Conservation (phyloP, 768 basidiomycete species). For the Dacryopinax primogenitus region DNA sequence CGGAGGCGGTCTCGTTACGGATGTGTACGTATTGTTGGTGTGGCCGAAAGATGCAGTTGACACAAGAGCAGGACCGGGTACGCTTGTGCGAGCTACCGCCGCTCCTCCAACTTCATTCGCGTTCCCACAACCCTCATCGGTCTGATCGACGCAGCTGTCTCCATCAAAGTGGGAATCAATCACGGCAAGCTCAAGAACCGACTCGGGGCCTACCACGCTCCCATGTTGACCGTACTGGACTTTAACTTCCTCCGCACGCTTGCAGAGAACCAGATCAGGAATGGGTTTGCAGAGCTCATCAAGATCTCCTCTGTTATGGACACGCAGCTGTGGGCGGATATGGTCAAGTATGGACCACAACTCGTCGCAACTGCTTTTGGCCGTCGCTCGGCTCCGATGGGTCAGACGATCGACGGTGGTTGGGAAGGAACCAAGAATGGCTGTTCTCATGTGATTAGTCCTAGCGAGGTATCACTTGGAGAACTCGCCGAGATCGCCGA, state of each 20-base stretch:
- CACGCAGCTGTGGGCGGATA: conserved; percentile 25
- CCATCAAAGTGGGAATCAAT: conserved; percentile 30
- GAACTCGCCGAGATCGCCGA: conserved; percentile 21
- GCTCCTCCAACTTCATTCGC: conserved; percentile 26
- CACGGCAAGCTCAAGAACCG: conserved; percentile 31
- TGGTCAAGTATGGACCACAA: conserved; percentile 28
- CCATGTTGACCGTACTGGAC: conserved; percentile 29
- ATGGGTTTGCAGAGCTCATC: conserved; percentile 30
- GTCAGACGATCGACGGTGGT: too few species aligned
- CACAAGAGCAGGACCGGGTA: conserved; percentile 5
- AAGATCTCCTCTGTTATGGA: conserved; percentile 30
- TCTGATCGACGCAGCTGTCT: conserved; percentile 29
- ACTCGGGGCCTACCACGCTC: conserved; percentile 29
- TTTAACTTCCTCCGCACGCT: conserved; percentile 28
- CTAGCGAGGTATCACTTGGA: not conserved
- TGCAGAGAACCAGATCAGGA: conserved; percentile 27
- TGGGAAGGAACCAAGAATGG: too few species aligned
- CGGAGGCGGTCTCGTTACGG: conserved; percentile 28
- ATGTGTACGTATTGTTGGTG: conserved; percentile 26
- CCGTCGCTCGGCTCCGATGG: conserved; percentile 10
- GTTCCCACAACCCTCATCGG: conserved; percentile 29
- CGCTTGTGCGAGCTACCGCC: not conserved
- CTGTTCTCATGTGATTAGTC: too few species aligned
- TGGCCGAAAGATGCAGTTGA: conserved; percentile 24
- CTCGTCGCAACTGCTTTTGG: conserved; percentile 29